These are phyloP conservation scores for Trametes versicolor DNA, from an alignment of 1,284 basidiomycete species.

Conservation along the genomic window DNA sequence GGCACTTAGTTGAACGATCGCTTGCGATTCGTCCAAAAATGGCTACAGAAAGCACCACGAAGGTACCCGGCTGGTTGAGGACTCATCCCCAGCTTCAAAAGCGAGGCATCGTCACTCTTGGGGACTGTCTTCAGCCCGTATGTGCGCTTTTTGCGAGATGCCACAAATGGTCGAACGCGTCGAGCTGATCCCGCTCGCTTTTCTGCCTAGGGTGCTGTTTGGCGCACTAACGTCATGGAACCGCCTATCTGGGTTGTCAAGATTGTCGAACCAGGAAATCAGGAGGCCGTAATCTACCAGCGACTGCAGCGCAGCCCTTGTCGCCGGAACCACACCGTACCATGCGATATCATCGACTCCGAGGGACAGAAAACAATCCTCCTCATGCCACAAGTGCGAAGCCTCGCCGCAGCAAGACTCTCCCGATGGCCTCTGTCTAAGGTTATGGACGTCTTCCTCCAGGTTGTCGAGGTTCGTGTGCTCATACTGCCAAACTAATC, in stretches of 20 bases:
- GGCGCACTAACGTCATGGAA: no score
- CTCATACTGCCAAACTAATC: fast-evolving
- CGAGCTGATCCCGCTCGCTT: no score
- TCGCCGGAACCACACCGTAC: neutral
- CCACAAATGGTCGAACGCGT: no score
- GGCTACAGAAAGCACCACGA: neutral
- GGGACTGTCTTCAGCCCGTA: neutral
- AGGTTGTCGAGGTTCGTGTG: neutral
- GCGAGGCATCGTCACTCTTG: neutral
- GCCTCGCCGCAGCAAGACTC: neutral
- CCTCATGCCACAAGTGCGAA: neutral
- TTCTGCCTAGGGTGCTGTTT: no score
- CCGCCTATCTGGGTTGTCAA: neutral
- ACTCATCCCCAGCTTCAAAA: neutral
- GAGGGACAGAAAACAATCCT: neutral
- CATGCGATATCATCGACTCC: neutral
- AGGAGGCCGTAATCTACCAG: neutral
- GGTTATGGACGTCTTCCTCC: neutral
- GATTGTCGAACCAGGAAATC: neutral
- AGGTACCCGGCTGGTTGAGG: neutral
- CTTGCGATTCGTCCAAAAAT: no score
- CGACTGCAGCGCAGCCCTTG: neutral
- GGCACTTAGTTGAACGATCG: no score
- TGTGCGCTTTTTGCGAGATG: neutral
- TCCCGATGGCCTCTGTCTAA: neutral